A percentile compares a stretch with the other conserved stretches of the same genome.
Conservation (phyloP, 345 rosid genomes). For the Brassica rapa region DNA sequence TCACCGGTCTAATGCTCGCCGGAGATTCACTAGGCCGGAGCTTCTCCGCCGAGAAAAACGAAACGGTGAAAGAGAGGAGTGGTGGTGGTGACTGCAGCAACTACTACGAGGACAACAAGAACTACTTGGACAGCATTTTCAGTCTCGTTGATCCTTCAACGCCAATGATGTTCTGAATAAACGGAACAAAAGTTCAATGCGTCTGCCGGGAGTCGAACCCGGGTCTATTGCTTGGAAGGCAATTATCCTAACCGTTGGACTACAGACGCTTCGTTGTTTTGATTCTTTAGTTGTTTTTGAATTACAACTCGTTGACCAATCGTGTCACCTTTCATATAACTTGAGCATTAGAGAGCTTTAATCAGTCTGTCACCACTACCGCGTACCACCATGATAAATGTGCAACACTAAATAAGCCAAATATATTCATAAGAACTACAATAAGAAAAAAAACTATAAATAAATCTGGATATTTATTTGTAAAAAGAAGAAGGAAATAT, state of each 20-base stretch:
- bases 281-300: too few relatives aligned
- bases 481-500: not conserved
- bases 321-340: too few relatives aligned
- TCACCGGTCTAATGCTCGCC: conserved; percentile 68
- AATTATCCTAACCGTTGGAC: conserved; percentile 69
- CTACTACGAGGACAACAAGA: conserved; percentile 79
- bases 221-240: conserved; percentile 91
- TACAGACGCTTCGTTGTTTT: conserved; percentile 36
- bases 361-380: too few relatives aligned
- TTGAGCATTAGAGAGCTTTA: not conserved
- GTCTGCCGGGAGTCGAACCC: conserved; percentile 94
- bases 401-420: too few relatives aligned
- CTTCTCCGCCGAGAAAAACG: conserved; percentile 31
- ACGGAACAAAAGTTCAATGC: conserved; percentile 29
- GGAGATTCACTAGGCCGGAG: conserved; percentile 45
- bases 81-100: conserved; percentile 41
- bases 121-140: conserved; percentile 86
- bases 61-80: conserved; percentile 29
- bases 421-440: too few relatives aligned
- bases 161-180: conserved; percentile 7
- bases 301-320: too few relatives aligned
- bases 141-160: conserved; percentile 85
- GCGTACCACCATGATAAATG: too few relatives aligned
- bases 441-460: too few relatives aligned
- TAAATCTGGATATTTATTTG: not conserved